Conservation (phyloP, 495 filamentous ascomycete genomes). For the Saxophila tyrrhenica region DNA sequence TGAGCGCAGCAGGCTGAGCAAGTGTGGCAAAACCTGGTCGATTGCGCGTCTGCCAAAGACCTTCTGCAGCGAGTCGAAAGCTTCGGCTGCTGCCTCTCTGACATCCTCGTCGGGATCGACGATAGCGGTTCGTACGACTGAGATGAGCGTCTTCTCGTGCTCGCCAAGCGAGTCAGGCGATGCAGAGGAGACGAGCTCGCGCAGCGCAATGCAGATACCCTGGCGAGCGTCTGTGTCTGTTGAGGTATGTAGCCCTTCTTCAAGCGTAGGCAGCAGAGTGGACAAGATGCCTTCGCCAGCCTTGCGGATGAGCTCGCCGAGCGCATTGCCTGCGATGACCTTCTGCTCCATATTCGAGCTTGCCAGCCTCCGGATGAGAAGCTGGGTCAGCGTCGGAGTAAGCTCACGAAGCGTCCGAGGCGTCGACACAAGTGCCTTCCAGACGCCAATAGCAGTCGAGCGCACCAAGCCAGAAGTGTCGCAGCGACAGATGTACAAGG, state of each 20-base stretch:
- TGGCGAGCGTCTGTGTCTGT: constrained; percentile 90
- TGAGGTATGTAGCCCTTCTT: constrained; percentile 80
- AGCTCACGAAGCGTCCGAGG: constrained; percentile 90
- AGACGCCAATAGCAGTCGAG: constrained; percentile 79
- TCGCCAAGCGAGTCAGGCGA: constrained; percentile 82
- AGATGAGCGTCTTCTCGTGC: constrained; percentile 88
- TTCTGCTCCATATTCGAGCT: constrained; percentile 98
- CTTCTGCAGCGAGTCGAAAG: constrained; percentile 87
- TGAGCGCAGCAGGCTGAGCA: constrained; percentile 73
- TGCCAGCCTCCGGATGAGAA: constrained; percentile 86
- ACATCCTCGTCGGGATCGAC: constrained; percentile 84
- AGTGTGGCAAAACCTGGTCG: constrained; percentile 86
- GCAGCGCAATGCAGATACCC: constrained; percentile 92
- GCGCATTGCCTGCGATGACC: constrained; percentile 90
- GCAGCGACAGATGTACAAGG: constrained; percentile 92
- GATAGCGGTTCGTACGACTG: constrained; percentile 83
- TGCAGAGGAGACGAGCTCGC: constrained; percentile 86
- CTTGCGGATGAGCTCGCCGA: constrained; percentile 93
- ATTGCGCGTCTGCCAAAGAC: constrained; percentile 87
- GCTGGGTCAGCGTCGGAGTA: constrained; percentile 82
- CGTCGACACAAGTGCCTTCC: constrained; percentile 92
- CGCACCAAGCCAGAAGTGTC: constrained; percentile 91
- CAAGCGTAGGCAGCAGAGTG: constrained; percentile 77
- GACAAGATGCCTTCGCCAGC: constrained; percentile 87
- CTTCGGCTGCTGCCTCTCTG: constrained; percentile 89